Evolutionary conservation across 495 filamentous ascomycete species (phyloP).

Genomic region (Trichoderma asperelloides): DNA sequence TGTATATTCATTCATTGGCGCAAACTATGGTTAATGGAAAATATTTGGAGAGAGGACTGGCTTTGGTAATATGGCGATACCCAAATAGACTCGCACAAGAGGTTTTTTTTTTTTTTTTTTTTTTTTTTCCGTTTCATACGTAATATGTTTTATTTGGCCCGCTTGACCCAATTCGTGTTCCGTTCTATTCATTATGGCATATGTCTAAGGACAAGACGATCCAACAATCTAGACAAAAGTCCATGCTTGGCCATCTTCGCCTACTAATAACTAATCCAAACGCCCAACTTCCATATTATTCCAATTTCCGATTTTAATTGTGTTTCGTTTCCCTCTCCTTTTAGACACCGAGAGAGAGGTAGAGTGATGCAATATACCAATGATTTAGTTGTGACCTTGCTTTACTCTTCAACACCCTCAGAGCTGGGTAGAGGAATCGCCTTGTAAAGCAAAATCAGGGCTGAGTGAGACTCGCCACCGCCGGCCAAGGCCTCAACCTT

Average conservation of each 20-base stretch:
- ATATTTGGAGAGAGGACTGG: background rate
- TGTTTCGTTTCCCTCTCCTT: too few relatives aligned
- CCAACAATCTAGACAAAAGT: background rate
- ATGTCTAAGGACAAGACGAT: background rate
- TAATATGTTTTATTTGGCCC: background rate
- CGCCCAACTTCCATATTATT: background rate
- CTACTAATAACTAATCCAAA: background rate
- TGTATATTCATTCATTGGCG: background rate
- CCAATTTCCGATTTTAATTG: background rate
- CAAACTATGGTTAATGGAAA: background rate
- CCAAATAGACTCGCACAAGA: background rate
- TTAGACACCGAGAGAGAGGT: too few relatives aligned
- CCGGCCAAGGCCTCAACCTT: slow-evolving; percentile 86
- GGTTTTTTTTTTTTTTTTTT: background rate
- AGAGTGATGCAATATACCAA: background rate
- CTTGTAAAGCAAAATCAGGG: slow-evolving; percentile 83
- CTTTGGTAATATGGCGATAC: background rate
- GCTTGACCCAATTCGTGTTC: background rate
- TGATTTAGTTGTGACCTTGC: background rate
- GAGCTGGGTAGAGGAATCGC: slow-evolving; percentile 57
- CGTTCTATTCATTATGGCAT: slow-evolving; percentile 2
- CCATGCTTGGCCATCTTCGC: background rate
- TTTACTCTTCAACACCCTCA: slow-evolving; percentile 31
- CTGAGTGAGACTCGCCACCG: slow-evolving; percentile 94
- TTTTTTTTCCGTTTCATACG: background rate